A percentile compares a stretch with the other conserved stretches of the same genome.
These are phyloP conservation scores for Kregervanrija delftensis DNA, from an alignment of 805 yeast species.

Conservation along the genomic window DNA sequence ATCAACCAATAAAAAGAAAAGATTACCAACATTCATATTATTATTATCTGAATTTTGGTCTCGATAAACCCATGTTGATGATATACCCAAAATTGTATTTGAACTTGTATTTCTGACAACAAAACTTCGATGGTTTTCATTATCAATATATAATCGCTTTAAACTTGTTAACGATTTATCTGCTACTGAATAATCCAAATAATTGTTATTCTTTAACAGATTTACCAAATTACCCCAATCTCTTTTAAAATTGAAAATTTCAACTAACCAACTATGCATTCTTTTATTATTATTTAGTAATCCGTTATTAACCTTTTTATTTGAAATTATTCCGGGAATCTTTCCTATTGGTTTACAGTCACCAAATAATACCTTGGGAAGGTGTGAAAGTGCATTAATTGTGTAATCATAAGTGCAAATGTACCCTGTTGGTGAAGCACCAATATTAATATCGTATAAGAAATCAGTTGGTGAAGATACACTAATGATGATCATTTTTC, in stretches of 20 bases:
- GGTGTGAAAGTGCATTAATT: conserved; percentile 37
- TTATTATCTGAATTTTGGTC: conserved; percentile 27
- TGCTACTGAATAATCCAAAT: conserved; percentile 1
- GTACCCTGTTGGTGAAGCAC: conserved; percentile 46
- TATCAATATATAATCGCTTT: conserved; percentile 10
- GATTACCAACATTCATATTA: no score
- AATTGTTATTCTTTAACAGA: conserved; percentile 35
- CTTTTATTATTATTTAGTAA: conserved; percentile 1
- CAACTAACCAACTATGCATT: conserved; percentile 43
- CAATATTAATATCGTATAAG: conserved; percentile 42
- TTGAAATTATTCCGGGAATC: conserved; percentile 36
- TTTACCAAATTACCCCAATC: conserved; percentile 42
- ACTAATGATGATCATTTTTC: conserved; percentile 44
- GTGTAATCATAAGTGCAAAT: conserved; percentile 57
- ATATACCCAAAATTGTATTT: conserved; percentile 47
- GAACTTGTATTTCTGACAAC: conserved; percentile 53
- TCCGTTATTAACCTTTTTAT: background rate
- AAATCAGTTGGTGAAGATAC: conserved; percentile 57
- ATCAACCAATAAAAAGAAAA: conserved; percentile 33
- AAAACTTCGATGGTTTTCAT: conserved; percentile 39
- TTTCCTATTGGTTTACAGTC: conserved; percentile 41
- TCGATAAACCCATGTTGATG: conserved; percentile 46
- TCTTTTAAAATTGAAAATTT: conserved; percentile 40
- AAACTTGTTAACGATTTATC: conserved; percentile 16
- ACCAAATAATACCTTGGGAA: conserved; percentile 48